These are phyloP conservation scores for Aspergillus ochraceus DNA, from an alignment of 2,329 filamentous ascomycete genomes.

Conservation along the genomic window DNA sequence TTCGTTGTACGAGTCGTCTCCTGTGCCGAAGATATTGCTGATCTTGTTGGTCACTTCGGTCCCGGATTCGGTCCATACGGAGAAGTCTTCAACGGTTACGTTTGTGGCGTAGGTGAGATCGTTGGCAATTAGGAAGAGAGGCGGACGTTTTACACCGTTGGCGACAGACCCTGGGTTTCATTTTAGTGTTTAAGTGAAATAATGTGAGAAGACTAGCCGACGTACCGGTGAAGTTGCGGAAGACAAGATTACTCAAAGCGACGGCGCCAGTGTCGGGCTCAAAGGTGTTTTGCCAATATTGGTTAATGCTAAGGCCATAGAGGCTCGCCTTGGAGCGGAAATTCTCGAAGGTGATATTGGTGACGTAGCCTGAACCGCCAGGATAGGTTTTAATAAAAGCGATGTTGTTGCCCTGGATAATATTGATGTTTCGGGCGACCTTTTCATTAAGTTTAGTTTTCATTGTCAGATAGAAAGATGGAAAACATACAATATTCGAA, in stretches of 20 bases:
- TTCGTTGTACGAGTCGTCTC: not conserved
- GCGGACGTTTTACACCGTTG: not conserved
- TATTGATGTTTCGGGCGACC: not conserved
- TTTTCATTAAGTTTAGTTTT: too few relatives aligned
- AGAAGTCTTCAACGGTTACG: constrained; percentile 34
- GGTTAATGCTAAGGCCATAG: not conserved
- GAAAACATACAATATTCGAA: too few relatives aligned
- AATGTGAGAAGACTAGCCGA: not conserved
- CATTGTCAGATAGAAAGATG: too few relatives aligned
- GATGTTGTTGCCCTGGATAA: not conserved
- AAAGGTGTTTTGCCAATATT: not conserved
- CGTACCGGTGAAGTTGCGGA: not conserved
- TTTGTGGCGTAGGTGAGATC: constrained; percentile 33
- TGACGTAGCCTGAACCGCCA: too few relatives aligned
- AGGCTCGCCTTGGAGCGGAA: not conserved
- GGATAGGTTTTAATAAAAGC: too few relatives aligned
- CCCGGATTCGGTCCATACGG: constrained; percentile 33
- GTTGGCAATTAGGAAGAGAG: constrained; percentile 25
- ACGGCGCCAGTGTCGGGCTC: too few relatives aligned
- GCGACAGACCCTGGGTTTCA: not conserved
- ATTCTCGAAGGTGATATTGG: not conserved
- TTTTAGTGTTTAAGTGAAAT: not conserved
- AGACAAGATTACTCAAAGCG: not conserved
- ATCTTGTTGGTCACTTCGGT: not conserved
- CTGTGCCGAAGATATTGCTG: not conserved